phyloP scores from a whole-genome alignment of 257 asterid species.

The Vinca minor region DNA sequence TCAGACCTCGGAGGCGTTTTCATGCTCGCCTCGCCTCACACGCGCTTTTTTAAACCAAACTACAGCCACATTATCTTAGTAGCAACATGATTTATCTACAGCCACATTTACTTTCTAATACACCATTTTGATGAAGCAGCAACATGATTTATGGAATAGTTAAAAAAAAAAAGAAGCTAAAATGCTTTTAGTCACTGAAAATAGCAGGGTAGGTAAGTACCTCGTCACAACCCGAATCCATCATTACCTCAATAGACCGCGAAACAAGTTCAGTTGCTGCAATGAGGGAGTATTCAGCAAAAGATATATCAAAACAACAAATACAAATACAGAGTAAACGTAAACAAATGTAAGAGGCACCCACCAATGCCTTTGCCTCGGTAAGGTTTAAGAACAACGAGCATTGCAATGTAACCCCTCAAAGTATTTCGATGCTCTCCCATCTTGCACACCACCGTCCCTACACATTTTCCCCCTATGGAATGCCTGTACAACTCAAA shows the following conservation, averaged over 20 bases:
- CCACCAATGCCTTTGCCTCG: constrained; percentile 85
- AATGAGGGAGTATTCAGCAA: neutral
- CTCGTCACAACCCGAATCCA: constrained; percentile 96
- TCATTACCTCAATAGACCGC: constrained; percentile 69
- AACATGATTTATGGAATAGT: neutral
- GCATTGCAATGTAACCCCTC: constrained; percentile 96
- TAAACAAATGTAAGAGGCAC: neutral
- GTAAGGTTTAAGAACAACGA: constrained; percentile 75
- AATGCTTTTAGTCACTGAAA: neutral
- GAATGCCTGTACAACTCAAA: constrained; percentile 47
- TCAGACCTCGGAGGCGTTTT: no score
- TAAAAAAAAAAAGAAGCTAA: neutral
- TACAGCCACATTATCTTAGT: neutral
- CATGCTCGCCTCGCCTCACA: no score
- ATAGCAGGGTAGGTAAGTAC: constrained; percentile 24
- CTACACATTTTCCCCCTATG: constrained; percentile 78
- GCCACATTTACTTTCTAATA: neutral
- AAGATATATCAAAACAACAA: neutral
- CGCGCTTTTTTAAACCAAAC: no score
- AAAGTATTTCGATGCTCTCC: constrained; percentile 84
- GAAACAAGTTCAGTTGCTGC: constrained; percentile 18
- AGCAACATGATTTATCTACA: no score
- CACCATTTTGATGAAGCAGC: neutral
- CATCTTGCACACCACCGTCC: constrained; percentile 95
- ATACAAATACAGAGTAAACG: neutral